Evolutionary conservation across 352 stramenopile genomes (phyloP), one percentile per base, ranked within the genome.

Genomic region (Phytophthora pseudosyringae): DNA sequence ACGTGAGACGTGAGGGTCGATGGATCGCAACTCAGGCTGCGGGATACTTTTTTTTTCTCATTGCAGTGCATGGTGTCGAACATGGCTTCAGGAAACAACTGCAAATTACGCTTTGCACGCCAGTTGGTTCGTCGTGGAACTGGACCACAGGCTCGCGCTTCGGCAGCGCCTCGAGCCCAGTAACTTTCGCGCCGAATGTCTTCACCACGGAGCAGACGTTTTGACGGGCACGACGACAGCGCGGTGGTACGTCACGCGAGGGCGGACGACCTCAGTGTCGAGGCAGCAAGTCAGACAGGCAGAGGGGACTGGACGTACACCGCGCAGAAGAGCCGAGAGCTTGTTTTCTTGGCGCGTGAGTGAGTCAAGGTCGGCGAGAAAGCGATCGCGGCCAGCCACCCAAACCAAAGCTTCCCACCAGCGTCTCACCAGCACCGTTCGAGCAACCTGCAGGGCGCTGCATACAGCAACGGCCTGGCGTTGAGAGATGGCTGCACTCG

Each of bases 231-330:
- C n/a, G 7, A 9, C 15, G n/a, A 44, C 15, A 29, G 28, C 35
- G 25, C 26, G 18, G 28, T 44, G 63, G 61, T 47, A 71, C 63
- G 57, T 71, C 47, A 71, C 43, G 21, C 16, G 28, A 59, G 58
- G 57, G 38, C 26, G 58, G 64, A 62, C 43, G 35, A 53, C 55
- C 29, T 47, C 32, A 47, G 40, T 64, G 54, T 69, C 35, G 31
- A 63, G 16, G 36, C 9, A 33, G 63, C 57, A 67, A 43, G 54
- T 56, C 64, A 72, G 64, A 72, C 58, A 51, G 64, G 64, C 64
- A 67, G 59, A 65, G 52, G 57, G 59, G 46, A 64, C 47, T 64
- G 21, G 1, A 21, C 21, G 21, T 21, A 21, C 21, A 21, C 21
- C 21, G 21, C 2, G 53, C 41, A 69, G 65, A 72, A 66, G 53